Conservation (phyloP, 2,329 filamentous ascomycete genomes). For the Juglanconis sp. region DNA sequence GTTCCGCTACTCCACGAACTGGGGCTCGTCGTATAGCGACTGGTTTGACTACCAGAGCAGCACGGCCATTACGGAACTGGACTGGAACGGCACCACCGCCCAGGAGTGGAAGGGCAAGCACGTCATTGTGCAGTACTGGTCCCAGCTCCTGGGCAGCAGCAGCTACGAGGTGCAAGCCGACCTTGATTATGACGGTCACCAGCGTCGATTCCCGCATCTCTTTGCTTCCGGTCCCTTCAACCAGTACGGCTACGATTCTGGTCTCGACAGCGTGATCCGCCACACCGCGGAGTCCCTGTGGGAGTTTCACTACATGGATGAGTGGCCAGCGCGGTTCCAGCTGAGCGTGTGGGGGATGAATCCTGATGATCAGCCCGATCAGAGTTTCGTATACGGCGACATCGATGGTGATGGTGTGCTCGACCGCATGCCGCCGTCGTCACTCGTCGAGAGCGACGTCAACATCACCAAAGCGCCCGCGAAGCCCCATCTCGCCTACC, state of each 20-base stretch:
- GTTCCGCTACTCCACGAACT: conserved; percentile 60
- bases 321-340: conserved; percentile 59
- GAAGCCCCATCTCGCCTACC: conserved; percentile 52
- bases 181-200: conserved; percentile 34
- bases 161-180: conserved; percentile 60
- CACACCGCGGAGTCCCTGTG: conserved; percentile 47
- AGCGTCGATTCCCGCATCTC: conserved; percentile 57
- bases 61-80: conserved; percentile 44
- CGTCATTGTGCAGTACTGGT: conserved; percentile 61
- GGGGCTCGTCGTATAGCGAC: conserved; percentile 55
- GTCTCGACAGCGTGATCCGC: conserved; percentile 48
- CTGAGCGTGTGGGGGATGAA: conserved; percentile 66
- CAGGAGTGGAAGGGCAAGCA: conserved; percentile 62
- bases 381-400: conserved; percentile 56
- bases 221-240: conserved; percentile 61
- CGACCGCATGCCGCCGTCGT: conserved; percentile 59
- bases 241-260: conserved; percentile 59
- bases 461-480: conserved; percentile 55
- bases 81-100: conserved; percentile 52
- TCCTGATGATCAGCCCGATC: conserved; percentile 56
- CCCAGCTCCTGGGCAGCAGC: conserved; percentile 54
- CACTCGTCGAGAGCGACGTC: conserved; percentile 48
- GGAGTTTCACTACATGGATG: conserved; percentile 58
- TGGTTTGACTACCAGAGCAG: conserved; percentile 54
- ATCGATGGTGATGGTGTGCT: conserved; percentile 56